A percentile compares a stretch with the other conserved stretches of the same genome.
phyloP scores from a whole-genome alignment of 2,329 filamentous ascomycete species.

The Neoarthrinium moseri region DNA sequence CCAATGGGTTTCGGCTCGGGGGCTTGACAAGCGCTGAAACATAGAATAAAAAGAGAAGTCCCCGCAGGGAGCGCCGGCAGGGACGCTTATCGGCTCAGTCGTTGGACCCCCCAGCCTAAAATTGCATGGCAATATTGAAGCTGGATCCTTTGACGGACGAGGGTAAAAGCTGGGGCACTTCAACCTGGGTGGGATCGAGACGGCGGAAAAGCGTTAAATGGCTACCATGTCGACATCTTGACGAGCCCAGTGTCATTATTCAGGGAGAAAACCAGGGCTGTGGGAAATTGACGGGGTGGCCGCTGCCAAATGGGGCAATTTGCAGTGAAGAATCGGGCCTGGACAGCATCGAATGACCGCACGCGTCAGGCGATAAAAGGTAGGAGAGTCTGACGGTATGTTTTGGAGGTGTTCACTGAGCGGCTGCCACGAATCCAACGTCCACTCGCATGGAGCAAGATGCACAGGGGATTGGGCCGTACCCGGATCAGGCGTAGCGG shows the following conservation, averaged over 20 bases:
- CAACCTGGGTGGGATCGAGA: no score
- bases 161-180: no score
- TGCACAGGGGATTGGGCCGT: constrained; percentile 25
- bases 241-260: no score
- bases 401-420: constrained; percentile 23
- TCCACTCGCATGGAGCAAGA: constrained; percentile 21
- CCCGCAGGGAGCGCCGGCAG: background rate
- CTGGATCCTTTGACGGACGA: no score
- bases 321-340: background rate
- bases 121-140: background rate
- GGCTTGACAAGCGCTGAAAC: background rate
- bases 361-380: background rate
- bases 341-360: background rate
- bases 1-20: background rate
- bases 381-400: constrained; percentile 10
- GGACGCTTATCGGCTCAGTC: background rate
- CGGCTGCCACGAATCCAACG: constrained; percentile 30
- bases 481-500: constrained; percentile 25
- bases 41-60: background rate
- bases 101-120: background rate
- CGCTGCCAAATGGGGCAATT: background rate
- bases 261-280: background rate
- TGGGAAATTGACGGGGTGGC: background rate
- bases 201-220: no score
- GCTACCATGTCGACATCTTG: no score